phyloP scores from a whole-genome alignment of 805 yeast genomes.

The Isabelozyma heimii region DNA sequence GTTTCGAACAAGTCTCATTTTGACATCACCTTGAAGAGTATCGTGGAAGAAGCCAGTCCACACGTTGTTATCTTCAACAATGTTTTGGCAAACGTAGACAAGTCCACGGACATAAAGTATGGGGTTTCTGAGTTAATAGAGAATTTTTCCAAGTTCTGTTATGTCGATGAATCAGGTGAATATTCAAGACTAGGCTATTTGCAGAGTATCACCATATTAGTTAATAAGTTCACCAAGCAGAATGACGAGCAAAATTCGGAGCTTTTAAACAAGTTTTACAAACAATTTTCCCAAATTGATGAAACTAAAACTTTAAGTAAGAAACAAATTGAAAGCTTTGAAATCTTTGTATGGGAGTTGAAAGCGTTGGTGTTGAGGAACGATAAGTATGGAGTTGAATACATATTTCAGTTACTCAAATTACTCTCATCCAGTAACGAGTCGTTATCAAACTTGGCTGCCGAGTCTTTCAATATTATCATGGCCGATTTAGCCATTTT shows the following conservation, averaged over 20 bases:
- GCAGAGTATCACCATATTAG: slow-evolving; percentile 50
- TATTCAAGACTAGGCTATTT: slow-evolving; percentile 52
- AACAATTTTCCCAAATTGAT: neutral
- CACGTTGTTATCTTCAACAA: slow-evolving; percentile 42
- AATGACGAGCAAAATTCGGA: slow-evolving; percentile 6
- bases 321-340: slow-evolving; percentile 35
- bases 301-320: neutral
- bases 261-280: slow-evolving; percentile 8
- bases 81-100: slow-evolving; percentile 53
- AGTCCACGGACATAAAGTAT: slow-evolving; percentile 19
- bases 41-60: slow-evolving; percentile 24
- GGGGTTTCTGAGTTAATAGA: slow-evolving; percentile 5
- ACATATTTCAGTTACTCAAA: slow-evolving; percentile 16
- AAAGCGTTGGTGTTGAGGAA: slow-evolving; percentile 67
- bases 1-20: slow-evolving; percentile 13
- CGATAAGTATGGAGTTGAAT: slow-evolving; percentile 34
- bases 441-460: slow-evolving; percentile 22
- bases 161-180: slow-evolving; percentile 11
- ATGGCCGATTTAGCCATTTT: slow-evolving; percentile 67
- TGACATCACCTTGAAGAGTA: slow-evolving; percentile 7
- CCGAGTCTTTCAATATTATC: slow-evolving; percentile 61
- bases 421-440: slow-evolving; percentile 27
- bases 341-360: slow-evolving; percentile 63
- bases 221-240: slow-evolving; percentile 41
- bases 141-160: slow-evolving; percentile 7